Base-by-base conservation (phyloP, 116 monocot genomes). In the Cymodocea nodosa region DNA sequence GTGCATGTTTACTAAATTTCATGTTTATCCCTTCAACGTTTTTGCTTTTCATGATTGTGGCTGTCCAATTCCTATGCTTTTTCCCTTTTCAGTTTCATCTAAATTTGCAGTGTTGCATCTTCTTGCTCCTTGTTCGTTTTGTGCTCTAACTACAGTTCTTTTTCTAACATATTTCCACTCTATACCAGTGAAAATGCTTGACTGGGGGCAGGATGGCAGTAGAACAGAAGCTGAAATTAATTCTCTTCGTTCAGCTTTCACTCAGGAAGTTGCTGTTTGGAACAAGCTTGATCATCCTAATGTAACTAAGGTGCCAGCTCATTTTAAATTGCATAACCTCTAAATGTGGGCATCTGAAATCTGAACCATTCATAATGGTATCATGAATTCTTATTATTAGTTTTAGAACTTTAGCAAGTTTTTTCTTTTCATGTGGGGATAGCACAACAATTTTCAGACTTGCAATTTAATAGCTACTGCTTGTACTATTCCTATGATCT, bases 251-350 rank as follows among this genome's bases (percentile, higher is more conserved):
- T 58, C 78, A 37, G 79, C 82, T 35, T 88, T 88, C 76, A 69
- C 72, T 52, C 84, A 82, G 35, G 88, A 88, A 66, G 88, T 88
- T 70, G 71, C 82, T 54, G 88, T 88, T 40, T 88, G 88, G 88
- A 82, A 88, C 75, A 82, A 88, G 67, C 84, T 88, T 60, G 84
- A 82, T 52, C 84, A 88, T 68, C 84, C 88, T 25, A 88, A 88
- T 72, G 84, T 88, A 50, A 84, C 88, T 6, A 84, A 82, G 82
- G 88, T 88, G 15, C 64, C 50, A 17, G 34, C 37, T 61, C 61
- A 37, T 61, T 7, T 34, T 13, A 7, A 34, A 34, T 22, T 61
- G 36, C 11, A 62, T 37, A 36, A 16, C 19, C 19, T 19, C 39
- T n/a, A n/a, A 19, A 39, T 30, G n/a, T 58, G 13, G 2, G 7